phyloP scores from a whole-genome alignment of 805 yeast genomes.

The Tetrapisispora phaffii region DNA sequence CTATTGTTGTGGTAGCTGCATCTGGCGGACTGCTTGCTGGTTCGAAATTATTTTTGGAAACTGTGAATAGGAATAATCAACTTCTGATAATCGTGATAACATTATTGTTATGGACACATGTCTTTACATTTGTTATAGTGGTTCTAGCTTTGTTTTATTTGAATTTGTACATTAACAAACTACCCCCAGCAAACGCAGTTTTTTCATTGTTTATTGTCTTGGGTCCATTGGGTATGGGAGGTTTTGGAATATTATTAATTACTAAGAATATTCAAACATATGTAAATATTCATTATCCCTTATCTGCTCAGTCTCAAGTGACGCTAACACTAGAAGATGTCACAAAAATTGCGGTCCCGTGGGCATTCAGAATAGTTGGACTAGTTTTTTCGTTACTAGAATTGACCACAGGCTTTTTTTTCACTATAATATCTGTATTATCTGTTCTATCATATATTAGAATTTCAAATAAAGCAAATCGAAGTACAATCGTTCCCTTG shows the following conservation, averaged over 20 bases:
- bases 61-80: slow-evolving; percentile 32
- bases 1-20: slow-evolving; percentile 67
- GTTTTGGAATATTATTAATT: slow-evolving; percentile 51
- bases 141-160: slow-evolving; percentile 49
- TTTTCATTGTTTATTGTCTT: slow-evolving; percentile 69
- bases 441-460: slow-evolving; percentile 17
- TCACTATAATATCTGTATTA: slow-evolving; percentile 37
- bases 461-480: slow-evolving; percentile 14
- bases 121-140: slow-evolving; percentile 49
- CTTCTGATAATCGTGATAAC: slow-evolving; percentile 45
- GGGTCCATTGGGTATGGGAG: slow-evolving; percentile 82
- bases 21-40: slow-evolving; percentile 48
- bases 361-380: slow-evolving; percentile 29
- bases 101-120: slow-evolving; percentile 59
- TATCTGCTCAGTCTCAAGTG: slow-evolving; percentile 1
- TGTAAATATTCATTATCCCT: slow-evolving; percentile 13
- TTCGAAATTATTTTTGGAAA: slow-evolving; percentile 34
- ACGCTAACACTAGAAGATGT: slow-evolving; percentile 6
- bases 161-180: slow-evolving; percentile 46
- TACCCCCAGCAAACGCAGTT: slow-evolving; percentile 46
- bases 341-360: slow-evolving; percentile 19
- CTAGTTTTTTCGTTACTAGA: slow-evolving; percentile 36
- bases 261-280: slow-evolving; percentile 35
- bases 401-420: slow-evolving; percentile 49
- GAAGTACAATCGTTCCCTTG: slow-evolving; percentile 16